phyloP scores from a whole-genome alignment of 2,329 filamentous ascomycete genomes.

The Tolypocladium pustulatum region DNA sequence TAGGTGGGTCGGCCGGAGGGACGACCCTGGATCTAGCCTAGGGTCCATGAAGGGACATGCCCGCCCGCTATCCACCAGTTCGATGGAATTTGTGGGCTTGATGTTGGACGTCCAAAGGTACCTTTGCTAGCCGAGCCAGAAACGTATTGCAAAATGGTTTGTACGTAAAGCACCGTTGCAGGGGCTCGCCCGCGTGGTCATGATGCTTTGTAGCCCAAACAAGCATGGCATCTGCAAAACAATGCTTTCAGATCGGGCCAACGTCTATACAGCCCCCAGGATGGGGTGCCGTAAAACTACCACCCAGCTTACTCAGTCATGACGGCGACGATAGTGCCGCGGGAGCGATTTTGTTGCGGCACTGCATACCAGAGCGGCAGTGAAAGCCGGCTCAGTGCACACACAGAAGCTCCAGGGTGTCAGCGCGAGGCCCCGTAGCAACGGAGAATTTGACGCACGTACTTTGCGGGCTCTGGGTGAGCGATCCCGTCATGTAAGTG shows the following conservation, averaged over 20 bases:
- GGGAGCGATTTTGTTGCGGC: background rate
- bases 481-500: background rate
- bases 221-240: background rate
- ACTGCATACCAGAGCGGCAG: background rate
- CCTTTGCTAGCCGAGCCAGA: background rate
- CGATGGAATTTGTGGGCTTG: background rate
- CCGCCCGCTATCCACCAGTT: background rate
- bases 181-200: background rate
- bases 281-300: background rate
- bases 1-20: constrained; percentile 16
- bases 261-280: background rate
- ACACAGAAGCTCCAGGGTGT: background rate
- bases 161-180: constrained; percentile 1
- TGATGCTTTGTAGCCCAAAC: background rate
- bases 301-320: background rate
- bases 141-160: background rate
- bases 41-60: constrained; percentile 1
- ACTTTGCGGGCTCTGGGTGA: background rate
- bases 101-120: background rate
- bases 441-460: background rate
- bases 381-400: background rate
- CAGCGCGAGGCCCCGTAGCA: background rate
- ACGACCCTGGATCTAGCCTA: constrained; percentile 9
- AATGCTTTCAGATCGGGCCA: background rate
- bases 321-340: background rate